Evolutionary conservation across 2,329 filamentous ascomycete species (phyloP).

Genomic region (Blumeriella jaapii): DNA sequence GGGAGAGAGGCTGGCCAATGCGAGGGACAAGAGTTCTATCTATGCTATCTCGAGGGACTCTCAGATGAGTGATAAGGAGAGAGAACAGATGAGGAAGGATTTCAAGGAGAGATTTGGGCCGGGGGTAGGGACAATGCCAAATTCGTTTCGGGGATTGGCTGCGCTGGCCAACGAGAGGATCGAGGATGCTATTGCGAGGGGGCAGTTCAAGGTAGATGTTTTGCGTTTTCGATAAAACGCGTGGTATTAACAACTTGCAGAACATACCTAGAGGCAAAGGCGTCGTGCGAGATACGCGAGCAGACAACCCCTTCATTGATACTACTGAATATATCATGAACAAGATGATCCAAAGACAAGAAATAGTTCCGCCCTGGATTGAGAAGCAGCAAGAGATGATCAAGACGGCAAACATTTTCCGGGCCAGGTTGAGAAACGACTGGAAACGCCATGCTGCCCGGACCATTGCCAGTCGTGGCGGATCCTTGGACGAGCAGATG

Average conservation of each 20-base stretch:
- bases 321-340: constrained; percentile 98
- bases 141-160: constrained; percentile 64
- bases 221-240: background rate
- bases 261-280: constrained; percentile 72
- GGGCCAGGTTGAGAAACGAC: constrained; percentile 62
- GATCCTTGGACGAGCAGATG: constrained; percentile 63
- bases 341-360: constrained; percentile 93
- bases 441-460: constrained; percentile 78
- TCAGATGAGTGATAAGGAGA: constrained; percentile 57
- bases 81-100: constrained; percentile 57
- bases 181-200: constrained; percentile 83
- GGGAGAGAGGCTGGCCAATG: constrained; percentile 39
- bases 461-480: constrained; percentile 67
- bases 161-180: constrained; percentile 85
- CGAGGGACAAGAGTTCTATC: constrained; percentile 48
- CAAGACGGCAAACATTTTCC: constrained; percentile 57
- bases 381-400: constrained; percentile 92
- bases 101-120: constrained; percentile 74
- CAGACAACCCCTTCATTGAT: constrained; percentile 81
- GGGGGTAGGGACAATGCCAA: constrained; percentile 60
- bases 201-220: constrained; percentile 55
- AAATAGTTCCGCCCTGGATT: constrained; percentile 95
- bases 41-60: constrained; percentile 38
- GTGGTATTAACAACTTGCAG: constrained; percentile 25
- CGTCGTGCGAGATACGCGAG: constrained; percentile 70